Evolutionary conservation across 768 basidiomycete species (phyloP), one percentile per base, ranked within the genome.

Genomic region (Candolleomyces aberdarensis): DNA sequence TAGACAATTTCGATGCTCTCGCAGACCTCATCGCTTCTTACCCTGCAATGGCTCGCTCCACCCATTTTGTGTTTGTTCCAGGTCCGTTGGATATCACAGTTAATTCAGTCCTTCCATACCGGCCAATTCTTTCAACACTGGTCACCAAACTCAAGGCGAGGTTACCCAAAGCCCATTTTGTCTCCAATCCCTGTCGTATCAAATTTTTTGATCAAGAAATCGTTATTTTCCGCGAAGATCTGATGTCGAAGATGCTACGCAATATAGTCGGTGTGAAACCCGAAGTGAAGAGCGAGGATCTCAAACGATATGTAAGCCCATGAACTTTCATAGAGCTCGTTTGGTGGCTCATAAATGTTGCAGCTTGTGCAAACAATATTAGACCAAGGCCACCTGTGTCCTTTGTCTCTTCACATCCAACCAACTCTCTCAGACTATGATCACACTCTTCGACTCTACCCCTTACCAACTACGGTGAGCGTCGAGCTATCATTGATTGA

Each of bases 151-250:
- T 99, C 40, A 85, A 81, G 66, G 75, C 81, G 0, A 87, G 87
- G 65, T 72, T 98, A 29, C 92, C 94, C 0, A 89, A 91, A 68
- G 82, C 87, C 1, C 86, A 91, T 66, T 89, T 98, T 68, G 88
- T 85, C 8, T 89, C 87, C 41, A 97, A 98, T 72, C 97, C 97
- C 1, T 96, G 94, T 74, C 86, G 97, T 19, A 85, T 98, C 67
- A 92, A 92, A 67, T 98, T 97, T 70, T 96, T 96, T 70, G 86
- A 92, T 31, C 96, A 98, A 71, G 97, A 99, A 75, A 87, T 99
- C 57, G 95, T 98, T 48, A 76, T 99, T 26, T 97, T 91, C 69
- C 80, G 97, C 46, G 94, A 98, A 66, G 94, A 98, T 71, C 72
- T 88, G 53, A 98, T 99, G 94, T 84, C 92, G 1, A 83, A 88